Conservation (phyloP, 306 rosid species). For the Trichosanthes cucumerina region DNA sequence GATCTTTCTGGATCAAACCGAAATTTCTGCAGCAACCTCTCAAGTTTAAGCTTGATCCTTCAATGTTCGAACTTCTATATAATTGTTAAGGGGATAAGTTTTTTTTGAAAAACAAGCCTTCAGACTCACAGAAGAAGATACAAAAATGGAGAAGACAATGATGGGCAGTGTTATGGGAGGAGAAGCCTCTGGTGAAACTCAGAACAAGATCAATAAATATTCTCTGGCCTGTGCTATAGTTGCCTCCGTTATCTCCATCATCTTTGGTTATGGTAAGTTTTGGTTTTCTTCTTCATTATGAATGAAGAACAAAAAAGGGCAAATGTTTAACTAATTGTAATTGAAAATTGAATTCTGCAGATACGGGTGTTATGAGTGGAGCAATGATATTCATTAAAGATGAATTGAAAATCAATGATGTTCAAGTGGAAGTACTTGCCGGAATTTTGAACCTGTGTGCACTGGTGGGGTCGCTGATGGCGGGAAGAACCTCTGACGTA, state of each 20-base stretch:
- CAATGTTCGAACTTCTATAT: background rate
- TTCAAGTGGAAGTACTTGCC: conserved; percentile 57
- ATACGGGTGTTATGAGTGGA: conserved; percentile 93
- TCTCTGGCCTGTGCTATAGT: conserved; percentile 44
- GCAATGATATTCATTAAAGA: conserved; percentile 82
- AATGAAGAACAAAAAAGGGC: background rate
- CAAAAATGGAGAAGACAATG: background rate
- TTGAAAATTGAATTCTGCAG: conserved; percentile 20
- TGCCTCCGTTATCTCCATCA: conserved; percentile 45
- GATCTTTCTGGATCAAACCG: background rate
- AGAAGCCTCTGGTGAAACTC: conserved; percentile 4
- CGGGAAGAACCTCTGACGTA: conserved; percentile 65
- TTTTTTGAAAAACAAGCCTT: background rate
- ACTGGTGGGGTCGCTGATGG: conserved; percentile 43
- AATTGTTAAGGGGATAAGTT: background rate
- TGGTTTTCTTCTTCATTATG: background rate
- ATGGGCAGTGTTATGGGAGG: conserved; percentile 4
- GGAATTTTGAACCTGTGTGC: conserved; percentile 74
- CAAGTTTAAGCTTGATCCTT: background rate
- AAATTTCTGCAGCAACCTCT: background rate
- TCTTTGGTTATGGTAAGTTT: conserved; percentile 42
- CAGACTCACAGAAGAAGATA: background rate
- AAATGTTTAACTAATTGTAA: background rate
- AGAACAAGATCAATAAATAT: conserved; percentile 30
- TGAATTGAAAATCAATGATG: conserved; percentile 53